Evolutionary conservation across 257 asterid species (phyloP).

Genomic region (Fraxinus pennsylvanica): DNA sequence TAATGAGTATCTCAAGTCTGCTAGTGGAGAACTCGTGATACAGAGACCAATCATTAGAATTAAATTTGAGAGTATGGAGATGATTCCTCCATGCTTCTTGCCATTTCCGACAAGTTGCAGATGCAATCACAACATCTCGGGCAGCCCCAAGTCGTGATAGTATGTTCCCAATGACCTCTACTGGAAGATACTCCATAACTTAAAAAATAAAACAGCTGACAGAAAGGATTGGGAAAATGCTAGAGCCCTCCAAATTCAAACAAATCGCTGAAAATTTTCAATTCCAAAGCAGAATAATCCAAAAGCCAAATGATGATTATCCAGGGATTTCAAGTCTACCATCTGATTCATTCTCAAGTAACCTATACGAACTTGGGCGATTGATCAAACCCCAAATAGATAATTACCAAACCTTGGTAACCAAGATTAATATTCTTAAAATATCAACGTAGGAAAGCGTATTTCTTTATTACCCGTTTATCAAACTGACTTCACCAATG

Average conservation of each 20-base stretch:
- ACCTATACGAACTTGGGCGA: conserved; percentile 16
- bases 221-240: conserved; percentile 20
- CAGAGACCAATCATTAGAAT: conserved; percentile 79
- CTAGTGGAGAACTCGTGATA: conserved; percentile 63
- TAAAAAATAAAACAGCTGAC: conserved; percentile 25
- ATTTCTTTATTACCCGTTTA: conserved; percentile 13
- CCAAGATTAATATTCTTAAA: conserved; percentile 14
- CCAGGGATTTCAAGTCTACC: conserved; percentile 27
- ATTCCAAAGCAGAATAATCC: conserved; percentile 25
- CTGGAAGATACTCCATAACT: conserved; percentile 79
- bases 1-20: conserved; percentile 73
- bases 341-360: conserved; percentile 19
- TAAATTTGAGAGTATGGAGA: conserved; percentile 69
- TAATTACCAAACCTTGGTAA: conserved; percentile 19
- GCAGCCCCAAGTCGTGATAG: conserved; percentile 79
- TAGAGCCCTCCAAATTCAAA: conserved; percentile 30
- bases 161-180: conserved; percentile 88
- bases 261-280: conserved; percentile 18
- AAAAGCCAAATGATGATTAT: conserved; percentile 25
- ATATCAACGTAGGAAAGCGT: neutral
- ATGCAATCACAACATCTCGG: conserved; percentile 78
- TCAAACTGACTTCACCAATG: conserved; percentile 3
- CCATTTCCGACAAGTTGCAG: conserved; percentile 85
- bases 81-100: conserved; percentile 80
- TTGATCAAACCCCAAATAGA: conserved; percentile 28